A percentile compares a stretch with the other conserved stretches of the same genome.
These are phyloP conservation scores for Balansia obtecta DNA, from an alignment of 2,329 filamentous ascomycete genomes.

Conservation along the genomic window DNA sequence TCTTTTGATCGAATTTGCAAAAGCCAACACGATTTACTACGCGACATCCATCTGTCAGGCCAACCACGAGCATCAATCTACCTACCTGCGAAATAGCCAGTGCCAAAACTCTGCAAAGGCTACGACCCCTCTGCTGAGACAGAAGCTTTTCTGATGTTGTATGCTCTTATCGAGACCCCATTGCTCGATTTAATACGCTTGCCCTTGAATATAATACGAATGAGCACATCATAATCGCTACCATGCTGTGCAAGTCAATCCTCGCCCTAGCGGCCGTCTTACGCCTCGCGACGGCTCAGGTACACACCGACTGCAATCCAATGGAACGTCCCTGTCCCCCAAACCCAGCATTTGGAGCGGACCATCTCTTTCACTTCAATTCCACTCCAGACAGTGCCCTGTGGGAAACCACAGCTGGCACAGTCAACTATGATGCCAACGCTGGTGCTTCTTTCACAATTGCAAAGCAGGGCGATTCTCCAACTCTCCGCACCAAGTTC, in stretches of 20 bases:
- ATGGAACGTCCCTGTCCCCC: slow-evolving; percentile 55
- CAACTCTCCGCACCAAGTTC: slow-evolving; percentile 66
- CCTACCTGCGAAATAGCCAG: background rate
- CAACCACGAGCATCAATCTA: background rate
- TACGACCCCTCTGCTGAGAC: slow-evolving; percentile 1
- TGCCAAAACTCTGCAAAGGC: background rate
- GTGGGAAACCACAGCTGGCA: slow-evolving; percentile 59
- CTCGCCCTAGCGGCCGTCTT: slow-evolving; percentile 25
- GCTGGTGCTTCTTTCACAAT: slow-evolving; percentile 64
- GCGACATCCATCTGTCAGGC: too few relatives aligned
- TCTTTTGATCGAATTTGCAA: background rate
- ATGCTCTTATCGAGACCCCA: background rate
- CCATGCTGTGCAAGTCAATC: slow-evolving; percentile 12
- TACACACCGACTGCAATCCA: slow-evolving; percentile 67
- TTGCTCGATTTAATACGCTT: background rate
- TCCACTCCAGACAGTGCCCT: slow-evolving; percentile 41
- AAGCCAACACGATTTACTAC: too few relatives aligned
- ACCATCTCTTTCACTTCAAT: slow-evolving; percentile 54
- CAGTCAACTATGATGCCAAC: slow-evolving; percentile 45
- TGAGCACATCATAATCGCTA: background rate
- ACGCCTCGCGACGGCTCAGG: slow-evolving; percentile 52
- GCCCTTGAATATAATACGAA: background rate
- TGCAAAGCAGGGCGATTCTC: slow-evolving; percentile 56
- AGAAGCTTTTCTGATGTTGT: background rate
- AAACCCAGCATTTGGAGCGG: slow-evolving; percentile 57